A percentile compares a stretch with the other conserved stretches of the same genome.
Evolutionary conservation across 2,329 filamentous ascomycete genomes (phyloP).

Genomic region (Furcasterigmium furcatum): DNA sequence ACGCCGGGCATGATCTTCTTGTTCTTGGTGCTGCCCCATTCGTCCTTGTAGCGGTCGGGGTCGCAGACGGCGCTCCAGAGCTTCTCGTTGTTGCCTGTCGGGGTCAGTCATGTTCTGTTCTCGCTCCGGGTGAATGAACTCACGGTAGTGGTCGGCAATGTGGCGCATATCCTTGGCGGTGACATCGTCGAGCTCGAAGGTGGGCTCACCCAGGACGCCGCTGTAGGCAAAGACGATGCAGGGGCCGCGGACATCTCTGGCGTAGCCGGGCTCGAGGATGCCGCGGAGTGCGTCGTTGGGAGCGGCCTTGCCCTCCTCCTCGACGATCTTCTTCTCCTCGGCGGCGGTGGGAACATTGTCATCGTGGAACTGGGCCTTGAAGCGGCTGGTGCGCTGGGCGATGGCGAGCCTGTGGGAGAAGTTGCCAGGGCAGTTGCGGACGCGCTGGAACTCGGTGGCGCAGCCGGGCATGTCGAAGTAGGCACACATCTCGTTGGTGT

Average conservation of each 20-base stretch:
- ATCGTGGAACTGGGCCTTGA: conserved; percentile 91
- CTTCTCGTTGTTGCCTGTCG: conserved; percentile 19
- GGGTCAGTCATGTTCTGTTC: conserved; percentile 36
- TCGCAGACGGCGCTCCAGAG: conserved; percentile 17
- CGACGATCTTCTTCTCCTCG: conserved; percentile 52
- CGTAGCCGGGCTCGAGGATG: conserved; percentile 67
- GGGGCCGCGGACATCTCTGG: conserved; percentile 57
- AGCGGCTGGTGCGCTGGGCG: conserved; percentile 97
- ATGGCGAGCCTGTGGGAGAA: conserved; percentile 97
- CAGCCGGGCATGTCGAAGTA: conserved; percentile 91
- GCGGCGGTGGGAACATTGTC: conserved; percentile 69
- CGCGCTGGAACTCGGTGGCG: conserved; percentile 96
- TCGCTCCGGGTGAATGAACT: conserved; percentile 48
- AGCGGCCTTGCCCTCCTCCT: conserved; percentile 64
- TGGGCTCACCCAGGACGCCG: conserved; percentile 88
- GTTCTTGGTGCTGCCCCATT: no score
- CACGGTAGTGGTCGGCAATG: conserved; percentile 40
- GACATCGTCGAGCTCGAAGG: conserved; percentile 80
- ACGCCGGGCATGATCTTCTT: no score
- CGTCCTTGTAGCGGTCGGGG: no score
- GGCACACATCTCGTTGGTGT: conserved; percentile 96
- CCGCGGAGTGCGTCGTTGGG: conserved; percentile 83
- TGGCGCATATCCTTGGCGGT: conserved; percentile 72
- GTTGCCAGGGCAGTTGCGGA: conserved; percentile 96
- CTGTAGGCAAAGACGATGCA: conserved; percentile 79